These are phyloP conservation scores for Darksidea phi DNA, from an alignment of 495 filamentous ascomycete genomes.

Conservation along the genomic window DNA sequence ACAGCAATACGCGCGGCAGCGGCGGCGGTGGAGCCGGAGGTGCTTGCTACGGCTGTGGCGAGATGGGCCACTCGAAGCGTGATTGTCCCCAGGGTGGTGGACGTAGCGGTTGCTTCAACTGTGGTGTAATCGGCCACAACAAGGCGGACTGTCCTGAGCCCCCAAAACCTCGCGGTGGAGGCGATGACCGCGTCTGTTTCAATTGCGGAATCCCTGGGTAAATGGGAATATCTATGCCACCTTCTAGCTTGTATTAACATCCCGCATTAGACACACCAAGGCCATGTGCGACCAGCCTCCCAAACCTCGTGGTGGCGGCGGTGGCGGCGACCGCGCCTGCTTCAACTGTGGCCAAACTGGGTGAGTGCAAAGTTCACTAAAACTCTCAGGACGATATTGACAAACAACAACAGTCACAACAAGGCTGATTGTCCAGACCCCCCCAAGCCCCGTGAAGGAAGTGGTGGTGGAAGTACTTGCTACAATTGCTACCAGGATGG, in stretches of 20 bases:
- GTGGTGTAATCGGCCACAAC: slow-evolving; percentile 58
- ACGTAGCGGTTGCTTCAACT: slow-evolving; percentile 70
- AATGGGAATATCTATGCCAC: neutral
- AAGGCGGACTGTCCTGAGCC: neutral
- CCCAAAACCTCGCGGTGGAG: neutral
- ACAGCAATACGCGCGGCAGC: slow-evolving; percentile 3
- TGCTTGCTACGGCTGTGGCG: slow-evolving; percentile 55
- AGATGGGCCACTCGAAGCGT: slow-evolving; percentile 37
- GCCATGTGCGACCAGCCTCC: slow-evolving; percentile 63
- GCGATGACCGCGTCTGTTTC: slow-evolving; percentile 65
- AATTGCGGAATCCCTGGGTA: slow-evolving; percentile 75
- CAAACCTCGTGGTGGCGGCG: slow-evolving; percentile 52
- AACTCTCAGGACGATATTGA: neutral
- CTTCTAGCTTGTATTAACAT: neutral
- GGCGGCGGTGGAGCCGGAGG: slow-evolving; percentile 24
- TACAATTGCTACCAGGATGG: slow-evolving; percentile 54
- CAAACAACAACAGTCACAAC: slow-evolving; percentile 48
- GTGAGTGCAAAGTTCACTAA: neutral
- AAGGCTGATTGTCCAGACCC: slow-evolving; percentile 61
- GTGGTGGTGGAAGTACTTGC: slow-evolving; percentile 64
- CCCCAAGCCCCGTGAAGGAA: slow-evolving; percentile 70
- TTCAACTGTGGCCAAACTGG: slow-evolving; percentile 49
- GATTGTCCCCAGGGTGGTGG: slow-evolving; percentile 43
- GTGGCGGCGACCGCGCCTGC: slow-evolving; percentile 54
- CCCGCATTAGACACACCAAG: slow-evolving; percentile 56